Evolutionary conservation across 805 yeast genomes (phyloP), one percentile per base, ranked within the genome.

Genomic region (Vanderwaltozyma verrucispora): DNA sequence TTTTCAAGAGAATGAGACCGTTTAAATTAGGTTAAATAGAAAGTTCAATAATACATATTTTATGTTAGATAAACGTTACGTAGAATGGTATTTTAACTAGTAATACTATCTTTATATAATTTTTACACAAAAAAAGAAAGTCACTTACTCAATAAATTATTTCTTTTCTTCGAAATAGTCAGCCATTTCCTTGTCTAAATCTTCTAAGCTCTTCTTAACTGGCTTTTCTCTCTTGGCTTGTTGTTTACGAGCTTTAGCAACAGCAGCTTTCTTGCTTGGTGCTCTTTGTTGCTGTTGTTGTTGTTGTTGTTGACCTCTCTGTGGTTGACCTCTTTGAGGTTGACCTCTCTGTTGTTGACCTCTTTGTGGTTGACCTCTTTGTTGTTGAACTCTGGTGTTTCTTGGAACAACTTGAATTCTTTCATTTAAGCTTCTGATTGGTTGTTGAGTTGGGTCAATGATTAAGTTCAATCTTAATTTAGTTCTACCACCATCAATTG

Each of bases 131-230:
- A 16, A 9, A 16, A 23, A 14, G 30, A n/a, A n/a, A n/a, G n/a
- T n/a, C n/a, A n/a, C 23, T 21, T 21, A 21, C 23, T 6, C 6
- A 21, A 9, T 21, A 21, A 7, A 7, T 9, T 46, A 48, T 39
- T 53, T 48, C 43, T 53, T 55, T 37, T 63, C 63, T 45, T 76
- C 77, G 52, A 89, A 88, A 68, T 89, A 89, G 59, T 88, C 97
- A 45, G 87, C 82, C 98, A 92, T 89, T 68, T 89, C 97, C 60
- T 88, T 95, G 65, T 92, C 98, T 58, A 89, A 76, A 65, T 92
- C 89, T 62, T 84, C 97, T 46, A 83, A 71, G 37, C 95, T 77
- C 74, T 87, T 87, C 65, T 72, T 71, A 43, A 68, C 70, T 42
- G 71, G 68, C 48, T 58, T 63, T 47, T 57, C 64, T 49, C 52